These are phyloP conservation scores for Trichophyton rubrum DNA, from an alignment of 2,329 filamentous ascomycete species.

Conservation along the genomic window DNA sequence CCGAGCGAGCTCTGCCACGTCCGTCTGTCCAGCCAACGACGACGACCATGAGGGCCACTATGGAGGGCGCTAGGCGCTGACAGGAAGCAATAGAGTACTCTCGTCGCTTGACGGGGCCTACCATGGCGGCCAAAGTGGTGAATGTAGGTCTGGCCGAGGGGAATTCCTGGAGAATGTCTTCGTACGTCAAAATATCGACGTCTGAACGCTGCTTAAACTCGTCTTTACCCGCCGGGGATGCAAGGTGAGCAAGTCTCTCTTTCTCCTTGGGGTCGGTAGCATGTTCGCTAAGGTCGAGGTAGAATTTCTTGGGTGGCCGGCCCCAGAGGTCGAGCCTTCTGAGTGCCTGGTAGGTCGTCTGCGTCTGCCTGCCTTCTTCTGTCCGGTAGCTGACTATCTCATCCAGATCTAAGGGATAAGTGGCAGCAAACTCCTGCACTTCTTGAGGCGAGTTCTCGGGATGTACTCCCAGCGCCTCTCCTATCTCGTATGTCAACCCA, in stretches of 20 bases:
- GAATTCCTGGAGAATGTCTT: conserved; percentile 83
- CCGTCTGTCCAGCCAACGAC: conserved; percentile 92
- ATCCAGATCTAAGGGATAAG: conserved; percentile 71
- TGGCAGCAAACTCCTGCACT: conserved; percentile 74
- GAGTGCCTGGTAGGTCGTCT: conserved; percentile 79
- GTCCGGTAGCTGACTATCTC: conserved; percentile 71
- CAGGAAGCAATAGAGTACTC: conserved; percentile 99
- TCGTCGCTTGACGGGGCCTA: conserved; percentile 83
- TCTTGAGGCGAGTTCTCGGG: conserved; percentile 77
- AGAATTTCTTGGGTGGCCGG: conserved; percentile 94
- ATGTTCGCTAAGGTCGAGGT: conserved; percentile 79
- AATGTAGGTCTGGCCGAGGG: conserved; percentile 76
- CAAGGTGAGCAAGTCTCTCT: conserved; percentile 64
- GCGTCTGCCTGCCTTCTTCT: conserved; percentile 42
- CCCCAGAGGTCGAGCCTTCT: conserved; percentile 95
- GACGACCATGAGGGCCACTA: conserved; percentile 91
- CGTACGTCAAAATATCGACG: conserved; percentile 81
- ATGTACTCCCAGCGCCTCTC: conserved; percentile 91
- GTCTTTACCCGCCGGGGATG: conserved; percentile 62
- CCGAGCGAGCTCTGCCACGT: conserved; percentile 74
- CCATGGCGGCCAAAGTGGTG: conserved; percentile 76
- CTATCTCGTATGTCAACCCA: conserved; percentile 90
- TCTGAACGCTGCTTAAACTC: conserved; percentile 90
- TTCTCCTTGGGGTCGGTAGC: conserved; percentile 72
- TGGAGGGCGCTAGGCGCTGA: conserved; percentile 80